Evolutionary conservation across 148 eudicot genomes (phyloP), one percentile per base, ranked within the genome.

Genomic region (Oxyria digyna): DNA sequence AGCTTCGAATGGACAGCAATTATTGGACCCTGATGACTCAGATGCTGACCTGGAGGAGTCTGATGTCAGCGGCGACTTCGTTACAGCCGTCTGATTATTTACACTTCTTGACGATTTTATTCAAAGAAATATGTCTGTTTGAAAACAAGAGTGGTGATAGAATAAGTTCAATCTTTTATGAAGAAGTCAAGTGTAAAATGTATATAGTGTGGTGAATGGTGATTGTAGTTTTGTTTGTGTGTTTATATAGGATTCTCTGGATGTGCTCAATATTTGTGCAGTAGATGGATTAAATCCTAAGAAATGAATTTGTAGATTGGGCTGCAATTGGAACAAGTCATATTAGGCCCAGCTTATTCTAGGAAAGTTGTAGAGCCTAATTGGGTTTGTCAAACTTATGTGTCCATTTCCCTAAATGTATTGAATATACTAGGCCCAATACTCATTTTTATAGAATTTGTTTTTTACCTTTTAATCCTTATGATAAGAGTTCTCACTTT

Each of bases 1-100:
- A 14, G 71, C 42, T 32, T 35, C 35, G 37, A 72, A 29, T 59
- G 65, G 18, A 59, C 80, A 69, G 54, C 55, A 75, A 29, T 85
- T 88, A 79, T 80, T 87, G 85, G 93, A 91, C 69, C 76, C 89
- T 14, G 96, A 91, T 73, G 89, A 87, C 42, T 64, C 84, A 71
- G 96, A 91, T 74, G 67, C 68, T 46, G 96, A 88, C 74, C 35
- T 77, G 31, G 95, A 88, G 31, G 95, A 87, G 17, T 18, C 29
- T 40, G 91, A 88, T 49, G 38, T 82, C 35, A 88, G 88, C 67
- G 90, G 82, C 15, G 96, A 87, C 20, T 86, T 84, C 78, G 82
- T 81, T 59, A 29, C 65, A 14, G 11, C 65, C 4, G 65, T 27
- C n/a, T 59, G 37, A 57, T 13, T 17, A 26, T 11, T 55, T 3